phyloP scores from a whole-genome alignment of 2,329 filamentous ascomycete genomes.

The Aspergillus bombycis region DNA sequence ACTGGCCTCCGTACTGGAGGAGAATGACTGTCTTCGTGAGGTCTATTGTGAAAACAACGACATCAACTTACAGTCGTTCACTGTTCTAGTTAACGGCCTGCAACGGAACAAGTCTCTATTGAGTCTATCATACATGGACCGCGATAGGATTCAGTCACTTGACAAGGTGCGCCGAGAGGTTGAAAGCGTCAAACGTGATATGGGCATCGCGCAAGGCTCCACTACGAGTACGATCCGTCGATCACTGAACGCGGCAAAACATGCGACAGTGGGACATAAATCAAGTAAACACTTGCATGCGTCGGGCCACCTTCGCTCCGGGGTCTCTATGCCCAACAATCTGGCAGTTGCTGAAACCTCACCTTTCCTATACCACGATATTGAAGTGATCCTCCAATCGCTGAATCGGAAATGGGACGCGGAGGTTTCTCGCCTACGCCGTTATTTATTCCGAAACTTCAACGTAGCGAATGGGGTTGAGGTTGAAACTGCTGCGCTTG shows the following conservation, averaged over 20 bases:
- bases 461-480: conserved; percentile 42
- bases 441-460: conserved; percentile 52
- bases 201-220: conserved; percentile 31
- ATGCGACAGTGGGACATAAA: conserved; percentile 34
- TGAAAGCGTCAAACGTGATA: conserved; percentile 53
- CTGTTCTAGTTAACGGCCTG: conserved; percentile 69
- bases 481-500: conserved; percentile 17
- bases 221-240: conserved; percentile 46
- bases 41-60: conserved; percentile 73
- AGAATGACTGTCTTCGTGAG: conserved; percentile 64
- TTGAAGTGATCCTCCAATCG: conserved; percentile 45
- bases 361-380: conserved; percentile 40
- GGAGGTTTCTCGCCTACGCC: conserved; percentile 46
- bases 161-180: conserved; percentile 61
- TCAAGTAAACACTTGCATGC: conserved; percentile 35
- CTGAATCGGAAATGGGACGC: conserved; percentile 50
- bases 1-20: conserved; percentile 68
- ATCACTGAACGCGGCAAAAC: conserved; percentile 44
- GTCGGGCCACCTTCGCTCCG: conserved; percentile 18
- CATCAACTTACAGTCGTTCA: conserved; percentile 71
- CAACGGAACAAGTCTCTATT: conserved; percentile 66
- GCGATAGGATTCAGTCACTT: conserved; percentile 64
- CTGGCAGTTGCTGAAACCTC: conserved; percentile 26
- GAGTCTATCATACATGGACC: conserved; percentile 64
- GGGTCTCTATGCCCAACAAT: conserved; percentile 13